phyloP scores from a whole-genome alignment of 139 green algal genomes.

The Monoraphidium neglectum region DNA sequence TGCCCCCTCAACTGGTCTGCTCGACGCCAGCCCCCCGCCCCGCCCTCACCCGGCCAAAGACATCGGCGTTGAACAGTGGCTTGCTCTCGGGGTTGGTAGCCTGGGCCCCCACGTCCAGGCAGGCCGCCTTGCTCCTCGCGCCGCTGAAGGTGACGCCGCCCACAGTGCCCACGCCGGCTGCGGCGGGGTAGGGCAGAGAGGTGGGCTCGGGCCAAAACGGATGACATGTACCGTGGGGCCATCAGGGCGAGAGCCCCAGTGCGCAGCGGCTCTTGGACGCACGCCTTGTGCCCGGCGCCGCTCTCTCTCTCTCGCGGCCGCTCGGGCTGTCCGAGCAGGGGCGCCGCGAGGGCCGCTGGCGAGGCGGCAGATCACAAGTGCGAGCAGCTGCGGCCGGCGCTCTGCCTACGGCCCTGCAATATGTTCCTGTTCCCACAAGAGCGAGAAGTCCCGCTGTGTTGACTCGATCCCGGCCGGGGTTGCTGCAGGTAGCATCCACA shows the following conservation, averaged over 20 bases:
- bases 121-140: constrained; percentile 8
- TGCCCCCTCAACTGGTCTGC: not conserved
- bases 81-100: constrained; percentile 23
- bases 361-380: not conserved
- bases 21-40: not conserved
- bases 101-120: constrained; percentile 12
- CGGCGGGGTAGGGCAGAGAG: not conserved
- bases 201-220: too few species aligned
- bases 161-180: constrained; percentile 20
- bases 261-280: too few species aligned
- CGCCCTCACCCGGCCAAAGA: not conserved
- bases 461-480: not conserved
- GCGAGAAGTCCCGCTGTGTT: not conserved
- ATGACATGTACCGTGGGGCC: too few species aligned
- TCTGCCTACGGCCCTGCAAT: not conserved
- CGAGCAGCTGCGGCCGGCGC: not conserved
- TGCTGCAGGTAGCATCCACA: not conserved
- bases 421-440: not conserved
- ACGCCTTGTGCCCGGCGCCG: too few species aligned
- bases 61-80: constrained; percentile 25
- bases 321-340: too few species aligned
- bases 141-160: constrained; percentile 29
- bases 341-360: not conserved
- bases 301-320: too few species aligned
- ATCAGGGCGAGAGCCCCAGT: too few species aligned